These are phyloP conservation scores for Saccharum officinarum DNA, from an alignment of 176 grass and related monocot genomes.

Conservation along the genomic window DNA sequence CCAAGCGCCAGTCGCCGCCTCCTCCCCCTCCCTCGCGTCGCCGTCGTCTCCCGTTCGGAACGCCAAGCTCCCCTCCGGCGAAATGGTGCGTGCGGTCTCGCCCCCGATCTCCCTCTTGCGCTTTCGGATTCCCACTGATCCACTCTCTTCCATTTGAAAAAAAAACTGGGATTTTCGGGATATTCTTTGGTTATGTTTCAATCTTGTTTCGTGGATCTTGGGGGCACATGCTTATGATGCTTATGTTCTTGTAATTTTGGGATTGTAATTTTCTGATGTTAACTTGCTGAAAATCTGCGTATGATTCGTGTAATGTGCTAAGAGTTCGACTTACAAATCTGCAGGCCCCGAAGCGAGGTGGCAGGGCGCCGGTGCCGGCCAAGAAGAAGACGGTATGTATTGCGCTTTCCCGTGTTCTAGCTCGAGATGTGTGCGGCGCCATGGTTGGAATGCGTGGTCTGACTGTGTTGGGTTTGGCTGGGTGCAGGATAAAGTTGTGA, in stretches of 20 bases:
- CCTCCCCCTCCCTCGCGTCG: constrained; percentile 1
- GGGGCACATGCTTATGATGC: neutral
- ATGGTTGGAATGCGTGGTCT: neutral
- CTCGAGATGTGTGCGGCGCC: neutral
- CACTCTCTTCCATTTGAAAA: neutral
- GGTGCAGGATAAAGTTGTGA: constrained; percentile 65
- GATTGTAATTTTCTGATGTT: neutral
- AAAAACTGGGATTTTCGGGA: neutral
- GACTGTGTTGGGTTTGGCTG: neutral
- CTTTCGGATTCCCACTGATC: no score
- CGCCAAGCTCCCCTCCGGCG: constrained; percentile 42
- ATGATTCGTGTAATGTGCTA: neutral
- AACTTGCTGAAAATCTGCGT: neutral
- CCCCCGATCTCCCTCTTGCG: neutral
- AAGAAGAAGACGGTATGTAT: constrained; percentile 61
- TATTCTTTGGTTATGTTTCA: neutral
- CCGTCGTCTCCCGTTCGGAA: constrained; percentile 40
- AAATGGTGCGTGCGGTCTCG: constrained; percentile 47
- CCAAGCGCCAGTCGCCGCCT: constrained; percentile 16
- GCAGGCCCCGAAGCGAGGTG: constrained; percentile 82
- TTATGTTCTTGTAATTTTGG: neutral
- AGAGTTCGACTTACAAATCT: neutral
- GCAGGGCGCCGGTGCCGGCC: constrained; percentile 50
- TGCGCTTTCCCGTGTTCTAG: neutral
- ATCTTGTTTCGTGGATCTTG: neutral